Evolutionary conservation across 2,329 filamentous ascomycete species (phyloP).

Genomic region (Stagonosporopsis vannaccii): DNA sequence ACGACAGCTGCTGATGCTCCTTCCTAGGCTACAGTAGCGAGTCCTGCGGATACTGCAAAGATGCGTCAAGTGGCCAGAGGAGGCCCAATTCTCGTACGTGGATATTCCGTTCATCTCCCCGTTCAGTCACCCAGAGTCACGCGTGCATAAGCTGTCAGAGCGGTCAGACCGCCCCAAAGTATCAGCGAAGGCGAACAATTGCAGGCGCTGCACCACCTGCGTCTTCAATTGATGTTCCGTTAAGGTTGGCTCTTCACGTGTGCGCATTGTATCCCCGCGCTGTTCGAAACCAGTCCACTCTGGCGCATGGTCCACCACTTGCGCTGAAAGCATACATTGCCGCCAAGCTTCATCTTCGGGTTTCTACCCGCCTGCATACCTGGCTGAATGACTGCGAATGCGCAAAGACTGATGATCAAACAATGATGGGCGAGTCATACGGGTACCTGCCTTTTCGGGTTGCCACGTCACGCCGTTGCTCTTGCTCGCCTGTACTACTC

Average conservation of each 20-base stretch:
- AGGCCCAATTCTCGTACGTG: conserved; percentile 59
- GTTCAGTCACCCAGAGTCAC: conserved; percentile 22
- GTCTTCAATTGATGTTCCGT: conserved; percentile 34
- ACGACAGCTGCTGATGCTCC: conserved; percentile 25
- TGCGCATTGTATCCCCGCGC: conserved; percentile 22
- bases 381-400: conserved; percentile 3
- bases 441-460: conserved; percentile 8
- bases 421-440: conserved; percentile 7
- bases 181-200: conserved; percentile 11
- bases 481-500: not conserved
- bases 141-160: conserved; percentile 30
- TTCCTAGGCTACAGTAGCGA: conserved; percentile 56
- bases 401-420: conserved; percentile 8
- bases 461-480: conserved; percentile 22
- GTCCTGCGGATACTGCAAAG: conserved; percentile 61
- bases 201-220: conserved; percentile 15
- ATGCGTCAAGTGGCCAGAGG: conserved; percentile 55
- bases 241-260: conserved; percentile 40
- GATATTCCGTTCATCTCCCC: conserved; percentile 22
- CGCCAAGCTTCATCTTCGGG: conserved; percentile 27
- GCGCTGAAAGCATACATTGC: conserved; percentile 17
- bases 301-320: conserved; percentile 13
- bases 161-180: conserved; percentile 13
- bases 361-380: conserved; percentile 8
- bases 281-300: conserved; percentile 20